phyloP scores from a whole-genome alignment of 2,329 filamentous ascomycete species.

The Exophiala calicioides region DNA sequence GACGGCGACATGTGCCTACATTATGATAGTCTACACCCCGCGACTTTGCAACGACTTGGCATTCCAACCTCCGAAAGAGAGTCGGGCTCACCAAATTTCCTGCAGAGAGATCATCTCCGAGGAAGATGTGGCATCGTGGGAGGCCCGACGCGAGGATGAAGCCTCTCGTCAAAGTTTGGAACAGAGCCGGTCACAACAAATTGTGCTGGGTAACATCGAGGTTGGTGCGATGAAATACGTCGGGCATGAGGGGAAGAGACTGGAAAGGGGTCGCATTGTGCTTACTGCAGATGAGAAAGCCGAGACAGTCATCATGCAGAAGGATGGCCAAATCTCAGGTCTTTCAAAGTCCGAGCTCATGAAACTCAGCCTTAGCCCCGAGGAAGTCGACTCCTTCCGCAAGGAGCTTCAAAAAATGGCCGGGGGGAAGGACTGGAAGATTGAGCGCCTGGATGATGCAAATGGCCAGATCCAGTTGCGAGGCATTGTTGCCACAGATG shows the following conservation, averaged over 20 bases:
- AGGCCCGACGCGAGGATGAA: slow-evolving; percentile 32
- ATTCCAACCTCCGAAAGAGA: slow-evolving; percentile 78
- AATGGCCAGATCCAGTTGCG: slow-evolving; percentile 66
- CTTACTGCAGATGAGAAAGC: slow-evolving; percentile 52
- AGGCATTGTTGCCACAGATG: slow-evolving; percentile 65
- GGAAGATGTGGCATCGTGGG: slow-evolving; percentile 54
- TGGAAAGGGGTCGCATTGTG: slow-evolving; percentile 60
- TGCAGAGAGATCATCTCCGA: slow-evolving; percentile 71
- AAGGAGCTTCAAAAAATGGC: slow-evolving; percentile 69
- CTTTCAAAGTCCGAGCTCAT: slow-evolving; percentile 68
- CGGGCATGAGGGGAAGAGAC: slow-evolving; percentile 55
- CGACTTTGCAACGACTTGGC: slow-evolving; percentile 84
- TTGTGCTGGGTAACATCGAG: slow-evolving; percentile 58
- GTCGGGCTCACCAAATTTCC: slow-evolving; percentile 72
- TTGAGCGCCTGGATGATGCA: slow-evolving; percentile 71
- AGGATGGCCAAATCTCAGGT: slow-evolving; percentile 63
- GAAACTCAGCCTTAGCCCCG: slow-evolving; percentile 65
- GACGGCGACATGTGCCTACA: slow-evolving; percentile 83
- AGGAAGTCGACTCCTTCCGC: slow-evolving; percentile 68
- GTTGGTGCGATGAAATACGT: slow-evolving; percentile 60
- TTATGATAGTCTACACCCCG: slow-evolving; percentile 90
- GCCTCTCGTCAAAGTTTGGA: slow-evolving; percentile 34
- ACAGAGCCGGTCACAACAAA: slow-evolving; percentile 38
- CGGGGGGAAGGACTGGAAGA: slow-evolving; percentile 71
- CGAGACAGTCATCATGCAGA: slow-evolving; percentile 54